Conservation (phyloP, 768 basidiomycete genomes). For the Termitomyces sp. region DNA sequence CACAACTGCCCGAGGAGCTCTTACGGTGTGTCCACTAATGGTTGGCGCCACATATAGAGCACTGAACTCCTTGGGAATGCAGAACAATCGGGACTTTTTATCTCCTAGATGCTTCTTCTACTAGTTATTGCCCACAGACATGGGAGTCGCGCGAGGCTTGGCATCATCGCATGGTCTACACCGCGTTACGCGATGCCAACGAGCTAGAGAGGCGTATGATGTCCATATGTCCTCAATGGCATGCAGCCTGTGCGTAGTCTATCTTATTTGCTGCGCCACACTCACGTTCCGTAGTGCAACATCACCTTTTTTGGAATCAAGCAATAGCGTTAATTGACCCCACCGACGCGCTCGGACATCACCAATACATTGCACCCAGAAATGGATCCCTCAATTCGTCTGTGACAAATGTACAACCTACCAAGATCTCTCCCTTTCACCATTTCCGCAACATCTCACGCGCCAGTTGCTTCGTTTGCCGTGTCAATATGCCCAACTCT, state of each 20-base stretch:
- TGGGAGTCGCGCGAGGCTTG: slow-evolving; percentile 49
- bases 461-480: slow-evolving; percentile 59
- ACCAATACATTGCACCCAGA: slow-evolving; percentile 39
- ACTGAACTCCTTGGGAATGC: slow-evolving; percentile 7
- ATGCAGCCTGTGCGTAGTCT: slow-evolving; percentile 45
- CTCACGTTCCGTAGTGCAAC: slow-evolving; percentile 43
- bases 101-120: slow-evolving; percentile 40
- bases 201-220: slow-evolving; percentile 56
- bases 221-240: slow-evolving; percentile 58
- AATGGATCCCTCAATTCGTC: slow-evolving; percentile 28
- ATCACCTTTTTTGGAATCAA: slow-evolving; percentile 67
- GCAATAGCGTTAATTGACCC: slow-evolving; percentile 60
- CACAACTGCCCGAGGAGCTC: slow-evolving; percentile 56
- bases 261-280: neutral
- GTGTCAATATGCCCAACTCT: slow-evolving; percentile 54
- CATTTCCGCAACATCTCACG: slow-evolving; percentile 57
- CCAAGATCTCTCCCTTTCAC: slow-evolving; percentile 43
- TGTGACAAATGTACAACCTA: slow-evolving; percentile 24
- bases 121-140: slow-evolving; percentile 40
- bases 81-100: slow-evolving; percentile 57
- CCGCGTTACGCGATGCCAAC: slow-evolving; percentile 53
- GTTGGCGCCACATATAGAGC: slow-evolving; percentile 28
- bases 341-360: slow-evolving; percentile 44
- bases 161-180: slow-evolving; percentile 58
- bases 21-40: slow-evolving; percentile 38